Base-by-base conservation (phyloP, 129 eudicot species). In the Flaveria brownii region DNA sequence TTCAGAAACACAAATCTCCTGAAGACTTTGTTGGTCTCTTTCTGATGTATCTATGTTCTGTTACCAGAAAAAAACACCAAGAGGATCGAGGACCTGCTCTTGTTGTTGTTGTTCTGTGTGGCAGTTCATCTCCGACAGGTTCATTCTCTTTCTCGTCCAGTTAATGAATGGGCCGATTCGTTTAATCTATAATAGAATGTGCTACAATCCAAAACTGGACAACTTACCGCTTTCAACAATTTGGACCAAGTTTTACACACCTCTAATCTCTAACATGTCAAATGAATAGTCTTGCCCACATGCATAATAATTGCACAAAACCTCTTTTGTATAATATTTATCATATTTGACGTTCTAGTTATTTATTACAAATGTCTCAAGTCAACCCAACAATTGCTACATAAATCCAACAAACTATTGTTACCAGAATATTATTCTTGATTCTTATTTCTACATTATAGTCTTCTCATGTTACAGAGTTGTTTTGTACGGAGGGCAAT, bases 401-500 rank as follows among this genome's bases (percentile, higher is more conserved):
- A 25, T 12, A 23, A 3, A 7, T 36, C 41, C 41, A 60, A 25
- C 11, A 1, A 20, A 25, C 5, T 60, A 39, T 60, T 60, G 14
- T 17, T 10, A 30, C 36, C 36, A 30, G 36, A 30, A 28, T 3
- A 28, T 23, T 73, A 80, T 74, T 47, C 12, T 67, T 69, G 65
- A 80, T 55, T 67, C 84, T 80, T 68, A 74, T 80, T 20, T 57
- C 70, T 33, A 15, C 46, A 26, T 80, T 74, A 74, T 57, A 80
- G 84, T 60, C 84, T 80, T 57, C 43, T 18, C 74, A 46, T 66
- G 75, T 74, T 80, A 74, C 84, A 80, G 84, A 11, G 23, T 80
- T 68, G 84, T 28, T 68, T 80, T 60, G 10, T 80, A 36, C 84
- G 84, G 84, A 80, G 84, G 52, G 59, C 84, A 43, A 80, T 74